These are phyloP conservation scores for Acacia crassicarpa DNA, from an alignment of 306 rosid genomes.

Conservation along the genomic window DNA sequence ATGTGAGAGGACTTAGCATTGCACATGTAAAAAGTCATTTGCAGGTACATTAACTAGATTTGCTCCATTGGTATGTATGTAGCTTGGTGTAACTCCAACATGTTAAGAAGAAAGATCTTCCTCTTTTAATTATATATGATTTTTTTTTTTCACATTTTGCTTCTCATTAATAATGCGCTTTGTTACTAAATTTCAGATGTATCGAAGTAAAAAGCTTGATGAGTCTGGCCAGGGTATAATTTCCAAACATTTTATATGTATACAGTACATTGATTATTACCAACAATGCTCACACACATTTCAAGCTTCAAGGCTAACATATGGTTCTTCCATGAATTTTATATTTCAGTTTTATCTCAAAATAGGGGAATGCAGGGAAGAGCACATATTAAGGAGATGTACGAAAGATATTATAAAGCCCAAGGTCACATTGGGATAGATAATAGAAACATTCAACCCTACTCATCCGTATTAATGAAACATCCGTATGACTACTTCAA, in stretches of 20 bases:
- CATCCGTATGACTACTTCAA: conserved; percentile 23
- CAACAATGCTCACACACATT: neutral
- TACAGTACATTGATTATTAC: neutral
- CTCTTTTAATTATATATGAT: neutral
- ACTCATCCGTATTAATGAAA: conserved; percentile 22
- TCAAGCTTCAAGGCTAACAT: conserved; percentile 26
- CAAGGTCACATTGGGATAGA: conserved; percentile 45
- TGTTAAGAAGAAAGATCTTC: neutral
- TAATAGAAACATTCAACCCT: conserved; percentile 26
- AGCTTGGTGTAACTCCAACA: no score
- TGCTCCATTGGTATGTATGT: neutral
- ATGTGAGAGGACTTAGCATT: conserved; percentile 86
- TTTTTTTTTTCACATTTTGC: neutral
- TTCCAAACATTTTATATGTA: neutral
- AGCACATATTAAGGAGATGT: conserved; percentile 49
- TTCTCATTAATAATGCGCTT: neutral
- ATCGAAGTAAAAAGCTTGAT: conserved; percentile 88
- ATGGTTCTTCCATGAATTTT: neutral
- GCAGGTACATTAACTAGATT: conserved; percentile 37
- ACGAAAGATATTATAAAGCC: conserved; percentile 44
- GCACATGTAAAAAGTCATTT: conserved; percentile 96
- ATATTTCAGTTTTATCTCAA: conserved; percentile 56
- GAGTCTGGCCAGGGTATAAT: conserved; percentile 84
- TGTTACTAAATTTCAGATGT: conserved; percentile 50
- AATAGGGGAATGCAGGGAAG: conserved; percentile 47